These are phyloP conservation scores for Penicilliopsis zonata DNA, from an alignment of 495 filamentous ascomycete species.

Conservation along the genomic window DNA sequence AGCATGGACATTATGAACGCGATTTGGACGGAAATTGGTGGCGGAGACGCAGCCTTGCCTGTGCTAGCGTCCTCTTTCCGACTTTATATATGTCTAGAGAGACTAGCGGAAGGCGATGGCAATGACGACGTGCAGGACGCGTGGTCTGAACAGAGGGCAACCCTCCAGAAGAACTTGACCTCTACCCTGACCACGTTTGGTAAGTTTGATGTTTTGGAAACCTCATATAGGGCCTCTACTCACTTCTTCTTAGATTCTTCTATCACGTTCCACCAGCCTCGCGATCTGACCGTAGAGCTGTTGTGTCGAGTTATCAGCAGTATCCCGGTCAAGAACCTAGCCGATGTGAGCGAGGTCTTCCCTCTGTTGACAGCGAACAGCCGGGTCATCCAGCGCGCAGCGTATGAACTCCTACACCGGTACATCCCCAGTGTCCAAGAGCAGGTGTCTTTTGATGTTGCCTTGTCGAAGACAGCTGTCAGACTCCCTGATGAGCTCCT, in stretches of 20 bases:
- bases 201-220: constrained; percentile 7
- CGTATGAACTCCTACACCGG: constrained; percentile 68
- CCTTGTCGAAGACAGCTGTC: constrained; percentile 59
- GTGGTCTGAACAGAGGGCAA: constrained; percentile 38
- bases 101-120: constrained; percentile 39
- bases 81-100: constrained; percentile 49
- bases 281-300: constrained; percentile 58
- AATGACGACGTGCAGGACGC: constrained; percentile 83
- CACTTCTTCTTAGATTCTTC: constrained; percentile 22
- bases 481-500: constrained; percentile 58
- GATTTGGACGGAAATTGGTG: constrained; percentile 37
- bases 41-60: constrained; percentile 40
- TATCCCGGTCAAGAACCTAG: constrained; percentile 41
- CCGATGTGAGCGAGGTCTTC: constrained; percentile 51
- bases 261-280: constrained; percentile 46
- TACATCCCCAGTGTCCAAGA: constrained; percentile 68
- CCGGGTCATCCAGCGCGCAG: constrained; percentile 59
- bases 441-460: constrained; percentile 69
- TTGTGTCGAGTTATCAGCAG: constrained; percentile 50
- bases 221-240: constrained; percentile 5
- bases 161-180: constrained; percentile 44
- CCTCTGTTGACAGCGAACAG: constrained; percentile 66
- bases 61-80: constrained; percentile 58
- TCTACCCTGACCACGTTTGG: constrained; percentile 31
- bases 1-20: constrained; percentile 43